Base-by-base conservation (phyloP, 768 basidiomycete species). In the Suillus subluteus region DNA sequence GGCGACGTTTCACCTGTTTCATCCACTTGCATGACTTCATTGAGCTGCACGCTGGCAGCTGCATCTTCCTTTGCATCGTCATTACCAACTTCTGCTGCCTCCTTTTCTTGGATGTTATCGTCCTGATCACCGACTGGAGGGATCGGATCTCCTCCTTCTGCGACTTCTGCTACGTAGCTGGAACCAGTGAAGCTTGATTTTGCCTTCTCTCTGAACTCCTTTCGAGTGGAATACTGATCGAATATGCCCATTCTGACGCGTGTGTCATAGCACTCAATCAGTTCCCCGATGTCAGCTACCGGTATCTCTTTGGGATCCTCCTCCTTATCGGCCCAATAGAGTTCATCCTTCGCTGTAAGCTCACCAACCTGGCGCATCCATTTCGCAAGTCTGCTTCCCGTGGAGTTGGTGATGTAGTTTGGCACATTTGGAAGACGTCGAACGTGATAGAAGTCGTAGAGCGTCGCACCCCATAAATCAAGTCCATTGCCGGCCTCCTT, bases 401-500 rank as follows among this genome's bases (percentile, higher is more conserved):
- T 69, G 64, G 66, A 65, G 9, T 43, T 43, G 18, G 70, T 50
- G 0, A 67, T 18, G 4, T 26, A 3, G 0, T 15, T 0, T 0
- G 73, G 75, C 1, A 72, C 0, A 32, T 59, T 62, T 38, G 23
- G 6, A 23, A 75, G n/a, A 38, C 46, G 40, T 62, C 30, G 3
- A 26, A 76, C 71, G 6, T 26, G 0, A 43, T 52, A 78, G 43
- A 78, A 62, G 43, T 79, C 77, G 41, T 69, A 73, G 13, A 78
- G 62, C 9, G 76, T 77, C 0, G 68, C 75, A 4, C 68, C 76
- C 77, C 77, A 78, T 23, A 69, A 23, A 9, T 66, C 56, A 46
- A 68, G 69, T 0, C 70, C 71, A 13, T 74, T 74, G 0, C 69
- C 71, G 2, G 72, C 70, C 6, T 66, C 7, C 50, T 62, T 78